Evolutionary conservation across 2,329 filamentous ascomycete genomes (phyloP).

Genomic region (Mariannaea sp.): DNA sequence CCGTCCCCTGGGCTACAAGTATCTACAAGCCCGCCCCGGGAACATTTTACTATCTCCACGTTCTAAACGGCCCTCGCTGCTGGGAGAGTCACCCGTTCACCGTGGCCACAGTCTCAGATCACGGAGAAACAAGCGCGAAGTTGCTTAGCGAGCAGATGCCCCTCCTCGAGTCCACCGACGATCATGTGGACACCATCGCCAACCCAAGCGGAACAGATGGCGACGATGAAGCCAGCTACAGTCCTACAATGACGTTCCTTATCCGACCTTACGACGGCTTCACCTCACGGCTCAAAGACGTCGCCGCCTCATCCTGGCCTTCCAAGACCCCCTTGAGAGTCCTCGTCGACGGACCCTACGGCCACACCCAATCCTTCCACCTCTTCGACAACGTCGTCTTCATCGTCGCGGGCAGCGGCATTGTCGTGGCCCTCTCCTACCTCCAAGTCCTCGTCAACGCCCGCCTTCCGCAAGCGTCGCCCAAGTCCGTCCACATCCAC

Average conservation of each 20-base stretch:
- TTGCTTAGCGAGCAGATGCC: constrained; percentile 40
- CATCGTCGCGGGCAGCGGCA: constrained; percentile 51
- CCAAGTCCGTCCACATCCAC: constrained; percentile 42
- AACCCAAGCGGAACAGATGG: too few relatives aligned
- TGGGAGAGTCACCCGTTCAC: constrained; percentile 60
- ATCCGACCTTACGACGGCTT: constrained; percentile 53
- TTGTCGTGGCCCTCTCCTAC: constrained; percentile 50
- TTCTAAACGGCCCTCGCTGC: constrained; percentile 45
- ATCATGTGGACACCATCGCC: too few relatives aligned
- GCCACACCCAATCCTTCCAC: constrained; percentile 46
- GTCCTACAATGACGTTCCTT: constrained; percentile 46
- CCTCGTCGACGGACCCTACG: constrained; percentile 53
- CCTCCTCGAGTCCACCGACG: constrained; percentile 37
- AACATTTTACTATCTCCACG: constrained; percentile 52
- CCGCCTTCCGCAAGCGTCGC: not conserved
- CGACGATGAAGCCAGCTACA: not conserved
- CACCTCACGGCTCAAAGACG: constrained; percentile 44
- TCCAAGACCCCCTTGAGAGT: constrained; percentile 40
- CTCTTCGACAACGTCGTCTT: constrained; percentile 48
- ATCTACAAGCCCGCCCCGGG: constrained; percentile 46
- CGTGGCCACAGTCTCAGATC: constrained; percentile 42
- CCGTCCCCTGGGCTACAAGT: constrained; percentile 43
- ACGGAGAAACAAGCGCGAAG: constrained; percentile 22
- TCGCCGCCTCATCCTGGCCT: constrained; percentile 36
- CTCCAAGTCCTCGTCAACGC: constrained; percentile 36